phyloP scores from a whole-genome alignment of 768 basidiomycete species.

The Filobasidium floriforme region DNA sequence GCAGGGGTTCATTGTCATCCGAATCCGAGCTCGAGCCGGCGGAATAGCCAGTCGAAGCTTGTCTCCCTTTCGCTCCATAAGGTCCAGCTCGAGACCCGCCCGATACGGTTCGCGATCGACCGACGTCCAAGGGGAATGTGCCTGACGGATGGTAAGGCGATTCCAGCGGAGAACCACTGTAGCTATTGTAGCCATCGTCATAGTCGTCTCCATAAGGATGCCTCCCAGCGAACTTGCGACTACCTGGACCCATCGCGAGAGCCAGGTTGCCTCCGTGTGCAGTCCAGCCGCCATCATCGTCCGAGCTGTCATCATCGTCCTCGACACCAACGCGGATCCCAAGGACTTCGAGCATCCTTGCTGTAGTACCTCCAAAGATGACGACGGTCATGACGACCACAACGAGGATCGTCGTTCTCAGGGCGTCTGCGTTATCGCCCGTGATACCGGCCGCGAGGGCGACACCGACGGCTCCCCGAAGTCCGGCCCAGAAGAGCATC shows the following conservation, averaged over 20 bases:
- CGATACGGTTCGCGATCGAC: background rate
- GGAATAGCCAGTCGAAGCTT: constrained; percentile 8
- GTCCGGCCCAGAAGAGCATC: constrained; percentile 99
- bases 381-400: constrained; percentile 92
- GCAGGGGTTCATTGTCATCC: constrained; percentile 39
- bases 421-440: constrained; percentile 81
- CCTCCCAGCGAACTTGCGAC: constrained; percentile 33
- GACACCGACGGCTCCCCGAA: constrained; percentile 94
- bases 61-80: constrained; percentile 1
- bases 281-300: constrained; percentile 43
- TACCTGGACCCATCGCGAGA: constrained; percentile 35
- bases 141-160: constrained; percentile 26
- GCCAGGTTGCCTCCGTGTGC: constrained; percentile 34
- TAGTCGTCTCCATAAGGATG: constrained; percentile 32
- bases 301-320: constrained; percentile 62
- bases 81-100: background rate
- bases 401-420: constrained; percentile 87
- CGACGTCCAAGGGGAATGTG: constrained; percentile 2
- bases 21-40: constrained; percentile 22
- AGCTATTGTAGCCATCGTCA: constrained; percentile 26
- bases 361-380: constrained; percentile 93
- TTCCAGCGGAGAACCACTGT: constrained; percentile 28
- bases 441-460: constrained; percentile 93
- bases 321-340: constrained; percentile 92
- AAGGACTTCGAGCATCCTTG: constrained; percentile 92